Base-by-base conservation (phyloP, 257 asterid species). In the Nicotiana undulata region DNA sequence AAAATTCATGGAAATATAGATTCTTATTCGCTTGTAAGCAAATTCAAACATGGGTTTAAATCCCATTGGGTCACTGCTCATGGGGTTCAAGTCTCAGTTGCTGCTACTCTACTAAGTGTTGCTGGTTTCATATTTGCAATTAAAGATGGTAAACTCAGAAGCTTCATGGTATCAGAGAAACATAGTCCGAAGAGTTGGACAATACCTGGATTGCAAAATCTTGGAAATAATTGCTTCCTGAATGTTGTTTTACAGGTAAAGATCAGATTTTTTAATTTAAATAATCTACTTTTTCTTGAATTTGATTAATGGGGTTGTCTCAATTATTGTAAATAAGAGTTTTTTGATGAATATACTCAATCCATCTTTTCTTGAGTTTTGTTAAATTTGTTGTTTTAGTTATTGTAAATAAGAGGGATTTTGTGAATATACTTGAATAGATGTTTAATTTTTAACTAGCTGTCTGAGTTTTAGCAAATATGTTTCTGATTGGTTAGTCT, bases 231-330 rank as follows among this genome's bases (percentile, higher is more conserved):
- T 82, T 95, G 98, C 58, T 95, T 95, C 87, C 65, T 95, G 90
- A 93, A 95, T 87, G 98, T 91, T 82, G 85, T 95, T 85, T 81
- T 95, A 89, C 98, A 93, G 98, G 99, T 95, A 81, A 28, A 56
- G 32, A 29, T 58, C 44, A 37, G 44, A 37, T 1, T 37, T 37
- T 34, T 37, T 37, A 6, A 37, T 37, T 37, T 37, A 37, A 6
- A 37, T 6, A 37, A 7, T 37, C 44, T 7, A 37, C 10, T 10
- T 37, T 37, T 37, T 68, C 32, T 68, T 40, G 77, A 70, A 40
- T 70, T 12, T 28, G 37, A 26, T 32, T 56, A 1, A 56, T 53
- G 60, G 60, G 60, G 60, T 52, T 11, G 56, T 51, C 52, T 46
- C 12, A 46, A 46, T 46, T 46, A 8, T 46, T 46, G 0, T 46